phyloP scores from a whole-genome alignment of 257 asterid species.

The Plantago elongata region DNA sequence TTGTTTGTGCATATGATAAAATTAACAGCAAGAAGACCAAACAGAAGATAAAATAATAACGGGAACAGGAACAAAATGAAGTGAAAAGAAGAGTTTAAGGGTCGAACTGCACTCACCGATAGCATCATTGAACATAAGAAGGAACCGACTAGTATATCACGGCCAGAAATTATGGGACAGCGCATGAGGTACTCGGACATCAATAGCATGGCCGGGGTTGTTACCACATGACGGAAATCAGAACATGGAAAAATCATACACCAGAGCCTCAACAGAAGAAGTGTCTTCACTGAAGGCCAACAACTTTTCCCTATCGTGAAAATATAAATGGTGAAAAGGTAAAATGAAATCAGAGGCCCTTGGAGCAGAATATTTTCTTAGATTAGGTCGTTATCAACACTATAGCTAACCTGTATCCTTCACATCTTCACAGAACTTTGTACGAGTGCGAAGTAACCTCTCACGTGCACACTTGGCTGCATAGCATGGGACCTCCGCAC shows the following conservation, averaged over 20 bases:
- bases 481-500: slow-evolving; percentile 89
- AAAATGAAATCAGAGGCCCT: slow-evolving; percentile 8
- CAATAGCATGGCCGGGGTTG: slow-evolving; percentile 76
- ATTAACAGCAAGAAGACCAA: not conserved
- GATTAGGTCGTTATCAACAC: not conserved
- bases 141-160: slow-evolving; percentile 74
- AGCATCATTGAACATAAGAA: slow-evolving; percentile 91
- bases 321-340: slow-evolving; percentile 3
- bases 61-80: not conserved
- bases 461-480: slow-evolving; percentile 98
- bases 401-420: slow-evolving; percentile 56
- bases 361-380: not conserved
- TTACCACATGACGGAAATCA: slow-evolving; percentile 88
- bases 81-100: not conserved
- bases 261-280: slow-evolving; percentile 81
- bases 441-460: slow-evolving; percentile 58
- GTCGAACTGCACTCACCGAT: slow-evolving; percentile 50
- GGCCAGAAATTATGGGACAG: slow-evolving; percentile 64
- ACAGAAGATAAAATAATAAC: not conserved
- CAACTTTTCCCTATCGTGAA: slow-evolving; percentile 59
- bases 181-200: slow-evolving; percentile 88
- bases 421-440: slow-evolving; percentile 58
- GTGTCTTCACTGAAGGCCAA: slow-evolving; percentile 89
- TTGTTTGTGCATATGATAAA: not conserved
- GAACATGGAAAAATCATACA: slow-evolving; percentile 94